These are phyloP conservation scores for Neurospora sp. DNA, from an alignment of 2,329 filamentous ascomycete genomes.

Conservation along the genomic window DNA sequence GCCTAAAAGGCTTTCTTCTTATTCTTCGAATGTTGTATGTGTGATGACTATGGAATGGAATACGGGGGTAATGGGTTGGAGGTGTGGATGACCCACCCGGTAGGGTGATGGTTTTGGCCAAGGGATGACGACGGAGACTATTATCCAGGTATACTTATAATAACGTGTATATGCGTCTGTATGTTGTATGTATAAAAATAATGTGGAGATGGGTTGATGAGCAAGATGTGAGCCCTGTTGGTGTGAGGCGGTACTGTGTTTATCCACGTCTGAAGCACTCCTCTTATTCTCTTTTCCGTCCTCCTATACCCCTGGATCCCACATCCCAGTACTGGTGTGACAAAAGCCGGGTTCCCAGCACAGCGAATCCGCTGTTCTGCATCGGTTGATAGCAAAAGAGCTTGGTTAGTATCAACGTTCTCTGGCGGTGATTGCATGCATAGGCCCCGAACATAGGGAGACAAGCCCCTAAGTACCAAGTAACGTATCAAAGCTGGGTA, in stretches of 20 bases:
- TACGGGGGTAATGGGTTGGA: not conserved
- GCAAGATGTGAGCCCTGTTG: not conserved
- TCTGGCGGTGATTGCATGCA: not conserved
- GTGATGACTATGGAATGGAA: not conserved
- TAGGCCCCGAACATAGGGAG: not conserved
- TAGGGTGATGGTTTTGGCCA: not conserved
- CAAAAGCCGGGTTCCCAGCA: not conserved
- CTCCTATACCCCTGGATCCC: not conserved
- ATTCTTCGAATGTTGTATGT: not conserved
- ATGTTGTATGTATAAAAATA: not conserved
- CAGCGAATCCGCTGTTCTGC: not conserved
- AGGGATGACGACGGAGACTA: not conserved
- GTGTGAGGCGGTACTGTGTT: not conserved
- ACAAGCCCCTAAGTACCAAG: not conserved
- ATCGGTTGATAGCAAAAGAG: not conserved
- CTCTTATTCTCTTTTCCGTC: not conserved
- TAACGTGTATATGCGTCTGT: not conserved
- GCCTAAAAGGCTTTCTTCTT: conserved; percentile 24
- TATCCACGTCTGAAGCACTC: not conserved
- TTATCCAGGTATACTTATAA: not conserved
- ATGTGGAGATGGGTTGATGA: not conserved
- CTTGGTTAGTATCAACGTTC: not conserved
- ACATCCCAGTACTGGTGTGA: not conserved
- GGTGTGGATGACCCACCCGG: not conserved
- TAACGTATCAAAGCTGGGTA: not conserved